Conservation (phyloP, 208 protist genomes). For the Borovskyia barvae region DNA sequence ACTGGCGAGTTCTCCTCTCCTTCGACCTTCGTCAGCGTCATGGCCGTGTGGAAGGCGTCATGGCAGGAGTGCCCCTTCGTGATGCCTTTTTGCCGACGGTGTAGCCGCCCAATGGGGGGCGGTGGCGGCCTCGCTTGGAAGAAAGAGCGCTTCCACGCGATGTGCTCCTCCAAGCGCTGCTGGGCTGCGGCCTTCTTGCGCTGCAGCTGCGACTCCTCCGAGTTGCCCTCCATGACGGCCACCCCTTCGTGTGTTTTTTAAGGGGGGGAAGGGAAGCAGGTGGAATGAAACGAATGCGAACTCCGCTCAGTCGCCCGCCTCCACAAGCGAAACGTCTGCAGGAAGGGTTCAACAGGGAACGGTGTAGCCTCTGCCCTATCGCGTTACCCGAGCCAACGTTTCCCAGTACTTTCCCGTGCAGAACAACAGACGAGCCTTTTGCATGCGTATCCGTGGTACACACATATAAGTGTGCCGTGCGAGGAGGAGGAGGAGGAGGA, state of each 20-base stretch:
- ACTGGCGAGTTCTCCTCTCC: neutral
- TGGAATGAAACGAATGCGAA: too few relatives aligned
- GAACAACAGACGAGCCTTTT: too few relatives aligned
- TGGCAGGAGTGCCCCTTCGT: constrained; percentile 17
- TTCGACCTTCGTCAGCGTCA: constrained; percentile 1
- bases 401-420: too few relatives aligned
- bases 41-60: constrained; percentile 10
- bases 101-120: constrained; percentile 42
- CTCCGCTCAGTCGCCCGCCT: too few relatives aligned
- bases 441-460: too few relatives aligned
- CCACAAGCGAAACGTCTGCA: too few relatives aligned
- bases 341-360: too few relatives aligned
- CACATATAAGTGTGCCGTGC: too few relatives aligned
- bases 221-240: neutral
- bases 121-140: constrained; percentile 71
- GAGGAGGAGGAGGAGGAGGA: too few relatives aligned
- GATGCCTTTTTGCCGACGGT: constrained; percentile 35
- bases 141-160: constrained; percentile 73
- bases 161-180: constrained; percentile 43
- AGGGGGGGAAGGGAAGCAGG: neutral
- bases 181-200: constrained; percentile 28
- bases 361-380: too few relatives aligned
- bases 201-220: constrained; percentile 13
- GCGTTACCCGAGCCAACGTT: too few relatives aligned
- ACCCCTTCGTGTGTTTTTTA: too few relatives aligned